Conservation (phyloP, 2,329 filamentous ascomycete species). For the Geosmithia morbida region DNA sequence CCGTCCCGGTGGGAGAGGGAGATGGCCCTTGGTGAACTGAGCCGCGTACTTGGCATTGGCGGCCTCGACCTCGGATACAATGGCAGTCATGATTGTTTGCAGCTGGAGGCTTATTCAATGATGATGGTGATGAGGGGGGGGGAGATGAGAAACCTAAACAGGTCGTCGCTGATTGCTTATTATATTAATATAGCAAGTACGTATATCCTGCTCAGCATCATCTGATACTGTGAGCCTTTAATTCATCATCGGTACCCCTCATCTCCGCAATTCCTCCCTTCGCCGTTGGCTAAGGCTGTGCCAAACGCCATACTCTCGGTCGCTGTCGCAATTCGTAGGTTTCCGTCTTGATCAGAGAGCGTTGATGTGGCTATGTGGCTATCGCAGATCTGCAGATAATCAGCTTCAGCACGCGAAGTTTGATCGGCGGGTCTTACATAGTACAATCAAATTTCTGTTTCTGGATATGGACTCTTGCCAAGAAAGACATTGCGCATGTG, state of each 20-base stretch:
- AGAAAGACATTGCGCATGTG: too few species aligned
- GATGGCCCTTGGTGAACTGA: conserved; percentile 1
- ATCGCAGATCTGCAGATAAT: too few species aligned
- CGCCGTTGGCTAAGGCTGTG: not conserved
- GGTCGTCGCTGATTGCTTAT: too few species aligned
- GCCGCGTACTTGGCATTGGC: conserved; percentile 1
- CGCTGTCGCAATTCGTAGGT: not conserved
- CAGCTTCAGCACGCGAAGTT: too few species aligned
- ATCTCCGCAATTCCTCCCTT: not conserved
- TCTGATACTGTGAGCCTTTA: not conserved
- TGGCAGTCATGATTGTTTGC: not conserved
- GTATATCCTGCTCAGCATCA: not conserved
- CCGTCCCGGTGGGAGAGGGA: conserved; percentile 1
- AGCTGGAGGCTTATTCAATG: not conserved
- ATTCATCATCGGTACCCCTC: not conserved
- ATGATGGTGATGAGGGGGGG: not conserved
- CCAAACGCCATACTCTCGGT: not conserved
- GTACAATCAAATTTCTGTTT: too few species aligned
- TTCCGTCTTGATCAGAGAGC: too few species aligned
- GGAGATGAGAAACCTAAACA: too few species aligned
- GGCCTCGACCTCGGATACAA: not conserved
- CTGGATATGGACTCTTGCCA: too few species aligned
- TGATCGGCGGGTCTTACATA: too few species aligned
- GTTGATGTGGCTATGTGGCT: too few species aligned
- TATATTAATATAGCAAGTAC: too few species aligned